Evolutionary conservation across 768 basidiomycete genomes (phyloP), one percentile per base, ranked within the genome.

Genomic region (Pisolithus orientalis): DNA sequence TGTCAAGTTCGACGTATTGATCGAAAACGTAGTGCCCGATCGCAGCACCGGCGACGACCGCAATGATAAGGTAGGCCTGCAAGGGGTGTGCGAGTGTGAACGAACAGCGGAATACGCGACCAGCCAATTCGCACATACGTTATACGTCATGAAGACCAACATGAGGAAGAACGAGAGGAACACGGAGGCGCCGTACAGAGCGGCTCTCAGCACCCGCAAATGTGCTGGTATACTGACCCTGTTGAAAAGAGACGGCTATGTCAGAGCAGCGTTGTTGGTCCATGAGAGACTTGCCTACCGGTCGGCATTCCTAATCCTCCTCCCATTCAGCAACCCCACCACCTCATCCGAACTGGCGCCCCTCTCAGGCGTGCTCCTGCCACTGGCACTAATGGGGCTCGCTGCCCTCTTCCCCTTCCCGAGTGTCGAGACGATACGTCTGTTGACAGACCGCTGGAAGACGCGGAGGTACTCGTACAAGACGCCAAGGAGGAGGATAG

Each of bases 61-160:
- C 83, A 28, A 79, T 63, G 62, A 95, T 90, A 32, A 95, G 82
- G 60, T 93, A 95, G 32, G 87, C 91, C 91, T 94, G 58, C 1
- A 44, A 31, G 16, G 28, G 47, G 21, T 7, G 16, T 21, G 42
- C 16, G 47, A 48, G 43, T 51, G 6, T 53, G 39, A 57, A 40
- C 13, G 39, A 16, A 7, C 39, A 7, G n/a, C 14, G 17, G 17
- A 4, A 38, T 9, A 34, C 13, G 14, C 34, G 34, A 11, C 34
- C 34, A 34, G 34, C 13, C 11, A 34, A 34, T 34, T 13, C 11
- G 14, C 24, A 72, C 88, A 62, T 53, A 92, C 90, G 58, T 96
- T 96, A 72, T 94, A 96, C 5, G 93, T 95, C 93, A 96, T 95
- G 70, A 92, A 94, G 39, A 95, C 84, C 53, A 96, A 74, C 93